Conservation (phyloP, 1,284 basidiomycete genomes). For the Cerioporus squamosus region DNA sequence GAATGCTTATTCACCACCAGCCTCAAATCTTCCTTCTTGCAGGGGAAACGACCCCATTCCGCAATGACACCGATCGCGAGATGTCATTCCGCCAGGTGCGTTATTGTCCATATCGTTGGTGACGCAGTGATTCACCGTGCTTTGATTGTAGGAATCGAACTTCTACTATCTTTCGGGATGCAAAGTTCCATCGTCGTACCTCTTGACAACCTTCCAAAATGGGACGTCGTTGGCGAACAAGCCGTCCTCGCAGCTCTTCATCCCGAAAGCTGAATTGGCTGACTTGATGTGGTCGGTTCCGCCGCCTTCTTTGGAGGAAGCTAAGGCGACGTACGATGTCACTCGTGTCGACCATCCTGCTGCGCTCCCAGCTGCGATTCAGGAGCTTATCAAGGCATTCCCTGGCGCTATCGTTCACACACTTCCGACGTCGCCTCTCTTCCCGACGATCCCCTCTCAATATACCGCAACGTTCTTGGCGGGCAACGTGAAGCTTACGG, state of each 20-base stretch:
- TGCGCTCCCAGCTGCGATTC: constrained; percentile 54
- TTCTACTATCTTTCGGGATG: constrained; percentile 89
- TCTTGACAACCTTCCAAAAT: constrained; percentile 65
- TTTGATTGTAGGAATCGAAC: constrained; percentile 71
- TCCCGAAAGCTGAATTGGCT: constrained; percentile 71
- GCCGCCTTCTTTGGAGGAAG: constrained; percentile 73
- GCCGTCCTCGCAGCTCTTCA: constrained; percentile 68
- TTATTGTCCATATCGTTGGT: neutral
- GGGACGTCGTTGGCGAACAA: constrained; percentile 49
- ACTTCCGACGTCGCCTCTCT: constrained; percentile 63
- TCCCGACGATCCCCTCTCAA: constrained; percentile 52
- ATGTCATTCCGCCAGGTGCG: constrained; percentile 66
- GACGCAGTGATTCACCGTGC: neutral
- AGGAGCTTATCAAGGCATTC: constrained; percentile 56
- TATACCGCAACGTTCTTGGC: constrained; percentile 45
- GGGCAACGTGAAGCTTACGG: constrained; percentile 45
- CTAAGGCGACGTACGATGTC: constrained; percentile 58
- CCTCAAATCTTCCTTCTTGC: constrained; percentile 67
- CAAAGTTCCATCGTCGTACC: constrained; percentile 68
- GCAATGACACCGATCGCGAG: constrained; percentile 91
- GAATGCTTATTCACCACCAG: constrained; percentile 35
- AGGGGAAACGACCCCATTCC: constrained; percentile 62
- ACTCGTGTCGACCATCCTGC: constrained; percentile 56
- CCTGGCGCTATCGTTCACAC: constrained; percentile 66
- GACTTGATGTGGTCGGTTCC: constrained; percentile 88